A percentile compares a stretch with the other conserved stretches of the same genome.
Evolutionary conservation across 2,329 filamentous ascomycete genomes (phyloP).

Genomic region (Colletotrichum sp.): DNA sequence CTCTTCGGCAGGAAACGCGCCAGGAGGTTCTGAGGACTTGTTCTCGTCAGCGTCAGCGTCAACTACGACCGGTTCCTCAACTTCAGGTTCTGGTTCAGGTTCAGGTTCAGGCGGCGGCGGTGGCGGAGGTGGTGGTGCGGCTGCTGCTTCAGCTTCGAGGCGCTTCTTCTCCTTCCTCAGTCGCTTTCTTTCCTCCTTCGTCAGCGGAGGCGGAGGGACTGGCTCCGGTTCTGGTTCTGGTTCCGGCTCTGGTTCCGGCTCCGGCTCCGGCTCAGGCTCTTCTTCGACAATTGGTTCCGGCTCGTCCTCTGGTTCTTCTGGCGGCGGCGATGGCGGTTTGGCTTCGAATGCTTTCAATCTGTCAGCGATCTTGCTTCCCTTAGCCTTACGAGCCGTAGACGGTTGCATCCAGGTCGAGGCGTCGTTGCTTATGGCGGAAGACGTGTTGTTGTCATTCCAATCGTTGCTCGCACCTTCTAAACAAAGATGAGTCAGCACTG

Average conservation of each 20-base stretch:
- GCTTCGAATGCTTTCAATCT: slow-evolving; percentile 62
- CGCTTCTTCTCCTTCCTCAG: slow-evolving; percentile 46
- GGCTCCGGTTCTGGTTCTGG: slow-evolving; percentile 37
- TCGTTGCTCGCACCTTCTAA: slow-evolving; percentile 46
- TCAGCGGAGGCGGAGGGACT: slow-evolving; percentile 40
- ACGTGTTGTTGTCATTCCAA: slow-evolving; percentile 45
- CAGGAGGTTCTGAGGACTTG: slow-evolving; percentile 52
- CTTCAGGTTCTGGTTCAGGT: not conserved
- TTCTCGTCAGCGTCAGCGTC: slow-evolving; percentile 26
- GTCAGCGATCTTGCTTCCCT: slow-evolving; percentile 60
- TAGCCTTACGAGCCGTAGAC: slow-evolving; percentile 48
- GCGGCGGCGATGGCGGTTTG: slow-evolving; percentile 27
- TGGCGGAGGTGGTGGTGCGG: slow-evolving; percentile 20
- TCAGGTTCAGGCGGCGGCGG: slow-evolving; percentile 20
- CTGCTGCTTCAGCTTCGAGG: slow-evolving; percentile 25
- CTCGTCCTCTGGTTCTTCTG: slow-evolving; percentile 31
- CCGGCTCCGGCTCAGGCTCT: slow-evolving; percentile 2
- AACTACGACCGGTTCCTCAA: slow-evolving; percentile 23
- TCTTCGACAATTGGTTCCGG: slow-evolving; percentile 21
- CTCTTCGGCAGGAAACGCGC: slow-evolving; percentile 62
- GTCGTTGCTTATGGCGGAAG: slow-evolving; percentile 35
- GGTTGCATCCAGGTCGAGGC: slow-evolving; percentile 45
- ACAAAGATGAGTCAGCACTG: slow-evolving; percentile 55
- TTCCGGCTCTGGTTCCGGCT: slow-evolving; percentile 24
- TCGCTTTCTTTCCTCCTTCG: slow-evolving; percentile 44